phyloP scores from a whole-genome alignment of 2,329 filamentous ascomycete species.

The Neonectria magnoliae region DNA sequence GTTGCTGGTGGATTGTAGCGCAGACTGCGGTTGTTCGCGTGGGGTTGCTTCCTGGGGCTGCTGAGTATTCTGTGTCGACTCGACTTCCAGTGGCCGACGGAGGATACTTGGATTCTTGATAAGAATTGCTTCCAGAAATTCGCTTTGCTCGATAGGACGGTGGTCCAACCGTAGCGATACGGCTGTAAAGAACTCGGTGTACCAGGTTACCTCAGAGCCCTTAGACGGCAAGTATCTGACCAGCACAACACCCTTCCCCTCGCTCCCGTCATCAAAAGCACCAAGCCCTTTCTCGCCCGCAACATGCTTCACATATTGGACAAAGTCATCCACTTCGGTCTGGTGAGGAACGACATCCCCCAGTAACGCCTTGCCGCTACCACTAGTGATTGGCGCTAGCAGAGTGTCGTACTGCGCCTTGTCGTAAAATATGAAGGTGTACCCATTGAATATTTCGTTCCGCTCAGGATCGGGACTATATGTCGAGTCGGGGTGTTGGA shows the following conservation, averaged over 20 bases:
- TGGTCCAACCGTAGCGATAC: slow-evolving; percentile 81
- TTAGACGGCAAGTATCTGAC: slow-evolving; percentile 75
- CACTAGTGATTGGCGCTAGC: slow-evolving; percentile 77
- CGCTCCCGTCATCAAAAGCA: slow-evolving; percentile 69
- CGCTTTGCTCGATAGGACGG: slow-evolving; percentile 85
- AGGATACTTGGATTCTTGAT: slow-evolving; percentile 79
- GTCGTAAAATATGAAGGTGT: slow-evolving; percentile 89
- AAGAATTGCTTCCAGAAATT: slow-evolving; percentile 91
- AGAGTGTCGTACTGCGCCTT: slow-evolving; percentile 79
- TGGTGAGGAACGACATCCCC: slow-evolving; percentile 68
- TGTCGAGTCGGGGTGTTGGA: slow-evolving; percentile 71
- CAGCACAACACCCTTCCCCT: slow-evolving; percentile 78
- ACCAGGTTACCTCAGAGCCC: slow-evolving; percentile 70
- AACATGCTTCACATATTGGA: slow-evolving; percentile 78
- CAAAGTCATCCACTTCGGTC: slow-evolving; percentile 79
- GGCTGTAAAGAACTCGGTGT: slow-evolving; percentile 71
- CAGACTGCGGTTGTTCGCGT: slow-evolving; percentile 12
- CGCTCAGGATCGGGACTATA: slow-evolving; percentile 77
- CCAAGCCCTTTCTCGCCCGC: slow-evolving; percentile 79
- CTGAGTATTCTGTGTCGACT: slow-evolving; percentile 41
- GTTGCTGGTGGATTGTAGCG: slow-evolving; percentile 14
- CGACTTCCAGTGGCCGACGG: slow-evolving; percentile 71
- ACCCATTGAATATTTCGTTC: slow-evolving; percentile 81
- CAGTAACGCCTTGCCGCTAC: slow-evolving; percentile 82
- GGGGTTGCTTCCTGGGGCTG: slow-evolving; percentile 16